Percentiles rank a stretch among this genome's conserved stretches.
phyloP scores from a whole-genome alignment of 345 rosid species.

The Pugionium cornutum region DNA sequence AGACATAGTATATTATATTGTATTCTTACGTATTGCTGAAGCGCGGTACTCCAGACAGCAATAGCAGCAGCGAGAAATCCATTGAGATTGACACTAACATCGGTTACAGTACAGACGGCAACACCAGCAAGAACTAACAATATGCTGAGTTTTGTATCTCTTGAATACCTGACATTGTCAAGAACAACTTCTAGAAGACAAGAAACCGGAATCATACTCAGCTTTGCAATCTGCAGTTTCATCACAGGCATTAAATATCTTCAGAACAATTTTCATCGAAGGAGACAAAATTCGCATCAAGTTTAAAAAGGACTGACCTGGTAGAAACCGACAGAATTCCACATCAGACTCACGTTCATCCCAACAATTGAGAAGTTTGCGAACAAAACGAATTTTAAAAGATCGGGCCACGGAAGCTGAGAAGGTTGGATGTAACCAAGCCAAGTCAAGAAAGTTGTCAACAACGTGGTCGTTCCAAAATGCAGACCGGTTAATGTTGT shows the following conservation, averaged over 20 bases:
- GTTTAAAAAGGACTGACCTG: conserved; percentile 54
- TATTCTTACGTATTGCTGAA: conserved; percentile 92
- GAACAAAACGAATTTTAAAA: conserved; percentile 79
- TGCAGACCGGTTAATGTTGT: conserved; percentile 97
- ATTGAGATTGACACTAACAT: conserved; percentile 89
- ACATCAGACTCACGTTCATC: conserved; percentile 98
- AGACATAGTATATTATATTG: neutral
- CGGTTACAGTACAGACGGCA: conserved; percentile 97
- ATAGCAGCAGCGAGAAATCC: conserved; percentile 90
- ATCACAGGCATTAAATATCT: conserved; percentile 3
- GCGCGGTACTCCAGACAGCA: conserved; percentile 97
- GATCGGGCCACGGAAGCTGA: conserved; percentile 73
- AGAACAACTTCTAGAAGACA: conserved; percentile 89
- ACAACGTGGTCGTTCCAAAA: conserved; percentile 86
- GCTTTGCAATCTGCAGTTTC: conserved; percentile 80
- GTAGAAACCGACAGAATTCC: conserved; percentile 99
- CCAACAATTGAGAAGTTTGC: conserved; percentile 99
- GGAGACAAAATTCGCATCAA: neutral
- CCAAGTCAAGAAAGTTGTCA: conserved; percentile 76
- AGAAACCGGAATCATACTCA: conserved; percentile 98
- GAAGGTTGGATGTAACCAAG: conserved; percentile 85
- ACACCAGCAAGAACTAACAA: conserved; percentile 88
- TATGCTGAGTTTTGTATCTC: conserved; percentile 98
- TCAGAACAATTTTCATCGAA: neutral
- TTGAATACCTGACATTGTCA: conserved; percentile 88